These are phyloP conservation scores for Skeletonema menzelii DNA, from an alignment of 108 stramenopile species.

Conservation along the genomic window DNA sequence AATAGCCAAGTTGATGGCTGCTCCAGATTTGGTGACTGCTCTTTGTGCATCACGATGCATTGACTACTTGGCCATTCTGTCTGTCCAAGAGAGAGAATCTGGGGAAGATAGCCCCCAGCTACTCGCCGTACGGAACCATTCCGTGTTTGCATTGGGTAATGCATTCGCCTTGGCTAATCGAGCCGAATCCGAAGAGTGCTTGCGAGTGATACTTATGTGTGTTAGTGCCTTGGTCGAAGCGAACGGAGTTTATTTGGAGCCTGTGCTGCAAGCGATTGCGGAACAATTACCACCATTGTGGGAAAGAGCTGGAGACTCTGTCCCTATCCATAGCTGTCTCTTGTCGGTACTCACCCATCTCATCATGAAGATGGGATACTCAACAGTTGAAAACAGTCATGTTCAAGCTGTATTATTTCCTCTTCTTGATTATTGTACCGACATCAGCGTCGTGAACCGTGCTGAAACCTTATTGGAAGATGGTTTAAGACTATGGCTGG, in stretches of 20 bases:
- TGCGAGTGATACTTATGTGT: conserved; percentile 25
- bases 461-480: conserved; percentile 40
- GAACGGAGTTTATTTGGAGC: conserved; percentile 27
- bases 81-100: conserved; percentile 6
- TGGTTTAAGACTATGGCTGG: conserved; percentile 38
- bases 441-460: conserved; percentile 27
- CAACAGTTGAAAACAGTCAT: conserved; percentile 31
- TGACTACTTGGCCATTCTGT: conserved; percentile 24
- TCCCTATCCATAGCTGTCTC: conserved; percentile 37
- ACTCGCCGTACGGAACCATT: conserved; percentile 17
- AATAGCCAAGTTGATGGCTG: conserved; percentile 23
- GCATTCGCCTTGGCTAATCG: conserved; percentile 40
- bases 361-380: conserved; percentile 44
- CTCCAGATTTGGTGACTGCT: conserved; percentile 23
- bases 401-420: conserved; percentile 39
- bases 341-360: conserved; percentile 35
- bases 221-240: conserved; percentile 35
- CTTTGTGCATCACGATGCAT: conserved; percentile 36
- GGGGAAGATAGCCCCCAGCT: conserved; percentile 18
- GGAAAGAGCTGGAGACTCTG: conserved; percentile 39
- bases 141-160: conserved; percentile 30
- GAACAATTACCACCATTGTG: conserved; percentile 36
- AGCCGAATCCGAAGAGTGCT: conserved; percentile 30
- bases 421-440: conserved; percentile 41
- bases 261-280: conserved; percentile 32